These are phyloP conservation scores for Teratosphaeria epicoccoides DNA, from an alignment of 2,329 filamentous ascomycete species.

Conservation along the genomic window DNA sequence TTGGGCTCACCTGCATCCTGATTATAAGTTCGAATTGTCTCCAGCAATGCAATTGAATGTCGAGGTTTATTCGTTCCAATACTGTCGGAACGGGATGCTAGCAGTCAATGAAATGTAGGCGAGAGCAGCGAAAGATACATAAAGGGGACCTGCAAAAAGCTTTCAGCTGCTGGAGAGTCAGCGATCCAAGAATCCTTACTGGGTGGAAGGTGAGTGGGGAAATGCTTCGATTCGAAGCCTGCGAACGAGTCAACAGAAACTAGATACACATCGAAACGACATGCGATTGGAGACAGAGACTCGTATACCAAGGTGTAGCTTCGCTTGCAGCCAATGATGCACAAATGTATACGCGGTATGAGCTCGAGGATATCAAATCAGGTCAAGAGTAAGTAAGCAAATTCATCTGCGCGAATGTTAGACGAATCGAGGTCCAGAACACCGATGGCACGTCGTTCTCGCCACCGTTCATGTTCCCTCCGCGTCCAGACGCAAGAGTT, in stretches of 20 bases:
- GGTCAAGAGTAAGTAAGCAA: too few relatives aligned
- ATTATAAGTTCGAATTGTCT: background rate
- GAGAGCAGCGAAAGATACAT: background rate
- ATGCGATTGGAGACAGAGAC: too few relatives aligned
- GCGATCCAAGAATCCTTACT: background rate
- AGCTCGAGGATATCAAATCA: background rate
- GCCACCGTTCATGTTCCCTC: too few relatives aligned
- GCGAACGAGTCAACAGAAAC: background rate
- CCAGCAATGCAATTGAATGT: background rate
- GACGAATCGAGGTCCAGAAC: too few relatives aligned
- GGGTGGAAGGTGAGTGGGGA: background rate
- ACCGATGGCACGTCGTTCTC: too few relatives aligned
- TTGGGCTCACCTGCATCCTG: background rate
- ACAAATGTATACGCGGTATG: background rate
- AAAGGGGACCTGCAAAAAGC: background rate
- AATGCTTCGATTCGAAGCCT: background rate
- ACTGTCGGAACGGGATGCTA: background rate
- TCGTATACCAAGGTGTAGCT: background rate
- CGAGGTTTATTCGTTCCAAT: background rate
- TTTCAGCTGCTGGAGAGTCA: background rate
- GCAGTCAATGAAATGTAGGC: background rate
- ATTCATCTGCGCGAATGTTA: too few relatives aligned
- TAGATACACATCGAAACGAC: too few relatives aligned
- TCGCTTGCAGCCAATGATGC: background rate
- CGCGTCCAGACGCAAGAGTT: too few relatives aligned